phyloP scores from a whole-genome alignment of 306 rosid species.

The Gynostemma pentaphyllum region DNA sequence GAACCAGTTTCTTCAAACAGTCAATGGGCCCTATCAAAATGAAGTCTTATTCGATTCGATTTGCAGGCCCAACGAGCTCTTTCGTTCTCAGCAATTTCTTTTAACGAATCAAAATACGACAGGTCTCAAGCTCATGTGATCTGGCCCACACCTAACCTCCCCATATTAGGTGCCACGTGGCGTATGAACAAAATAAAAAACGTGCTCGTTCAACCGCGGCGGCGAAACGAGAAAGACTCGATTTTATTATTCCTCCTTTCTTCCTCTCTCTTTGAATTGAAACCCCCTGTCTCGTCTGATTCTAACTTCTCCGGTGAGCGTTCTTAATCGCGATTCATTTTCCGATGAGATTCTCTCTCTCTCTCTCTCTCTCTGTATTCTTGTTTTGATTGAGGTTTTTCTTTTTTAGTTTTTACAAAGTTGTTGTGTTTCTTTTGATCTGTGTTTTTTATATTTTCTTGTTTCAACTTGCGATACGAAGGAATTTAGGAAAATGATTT shows the following conservation, averaged over 20 bases:
- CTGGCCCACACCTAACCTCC: not conserved
- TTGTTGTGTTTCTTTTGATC: not conserved
- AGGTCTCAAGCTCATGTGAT: not conserved
- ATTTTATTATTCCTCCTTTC: too few relatives aligned
- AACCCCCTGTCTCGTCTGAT: too few relatives aligned
- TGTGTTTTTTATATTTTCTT: not conserved
- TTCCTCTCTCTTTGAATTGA: too few relatives aligned
- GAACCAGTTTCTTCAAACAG: not conserved
- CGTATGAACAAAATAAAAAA: not conserved
- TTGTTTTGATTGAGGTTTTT: not conserved
- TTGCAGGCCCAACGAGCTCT: not conserved
- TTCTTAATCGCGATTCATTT: not conserved
- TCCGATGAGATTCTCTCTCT: too few relatives aligned
- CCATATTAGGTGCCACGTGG: constrained; percentile 6
- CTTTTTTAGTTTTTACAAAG: not conserved
- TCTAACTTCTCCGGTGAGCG: not conserved
- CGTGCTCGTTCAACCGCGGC: too few relatives aligned
- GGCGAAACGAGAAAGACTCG: too few relatives aligned
- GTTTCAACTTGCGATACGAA: not conserved
- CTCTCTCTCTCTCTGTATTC: not conserved
- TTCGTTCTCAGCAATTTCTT: not conserved
- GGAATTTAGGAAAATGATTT: constrained; percentile 16
- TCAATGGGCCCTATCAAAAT: not conserved
- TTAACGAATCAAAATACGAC: not conserved
- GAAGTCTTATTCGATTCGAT: too few relatives aligned